Evolutionary conservation across 140 eudicot genomes (phyloP).

Genomic region (Ambrosia hybrid): DNA sequence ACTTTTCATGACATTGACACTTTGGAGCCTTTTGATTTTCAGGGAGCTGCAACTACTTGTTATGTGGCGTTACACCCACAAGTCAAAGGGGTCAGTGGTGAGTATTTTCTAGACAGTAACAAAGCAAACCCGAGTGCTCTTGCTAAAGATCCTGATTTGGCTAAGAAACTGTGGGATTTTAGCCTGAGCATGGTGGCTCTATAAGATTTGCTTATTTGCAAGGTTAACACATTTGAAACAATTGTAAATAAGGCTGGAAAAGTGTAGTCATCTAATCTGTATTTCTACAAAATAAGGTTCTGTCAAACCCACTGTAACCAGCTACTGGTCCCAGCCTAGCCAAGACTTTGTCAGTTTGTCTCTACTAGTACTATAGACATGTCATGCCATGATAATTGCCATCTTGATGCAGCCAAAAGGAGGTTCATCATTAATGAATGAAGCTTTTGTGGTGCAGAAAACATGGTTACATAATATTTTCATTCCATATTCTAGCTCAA

Average conservation of each 20-base stretch:
- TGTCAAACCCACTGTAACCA: too few relatives aligned
- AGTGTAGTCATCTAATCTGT: too few relatives aligned
- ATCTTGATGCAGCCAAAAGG: too few relatives aligned
- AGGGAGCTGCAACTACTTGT: conserved; percentile 89
- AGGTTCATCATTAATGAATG: neutral
- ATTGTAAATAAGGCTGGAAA: neutral
- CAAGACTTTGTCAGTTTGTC: too few relatives aligned
- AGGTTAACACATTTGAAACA: neutral
- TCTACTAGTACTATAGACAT: too few relatives aligned
- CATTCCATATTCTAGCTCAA: conserved; percentile 19
- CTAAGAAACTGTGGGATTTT: conserved; percentile 82
- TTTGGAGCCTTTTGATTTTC: conserved; percentile 15
- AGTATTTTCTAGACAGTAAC: conserved; percentile 66
- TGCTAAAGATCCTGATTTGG: conserved; percentile 52
- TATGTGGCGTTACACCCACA: conserved; percentile 79
- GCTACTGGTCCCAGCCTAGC: too few relatives aligned
- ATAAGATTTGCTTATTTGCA: neutral
- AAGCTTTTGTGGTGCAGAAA: conserved; percentile 7
- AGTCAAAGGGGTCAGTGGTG: conserved; percentile 65
- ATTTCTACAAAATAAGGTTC: too few relatives aligned
- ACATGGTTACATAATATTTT: conserved; percentile 20
- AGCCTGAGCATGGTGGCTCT: conserved; percentile 56
- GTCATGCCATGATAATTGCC: too few relatives aligned
- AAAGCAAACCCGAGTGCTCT: conserved; percentile 32
- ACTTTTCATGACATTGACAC: neutral